Evolutionary conservation across 331 rosid species (phyloP), one percentile per base, ranked within the genome.

Genomic region (Telfairia occidentalis): DNA sequence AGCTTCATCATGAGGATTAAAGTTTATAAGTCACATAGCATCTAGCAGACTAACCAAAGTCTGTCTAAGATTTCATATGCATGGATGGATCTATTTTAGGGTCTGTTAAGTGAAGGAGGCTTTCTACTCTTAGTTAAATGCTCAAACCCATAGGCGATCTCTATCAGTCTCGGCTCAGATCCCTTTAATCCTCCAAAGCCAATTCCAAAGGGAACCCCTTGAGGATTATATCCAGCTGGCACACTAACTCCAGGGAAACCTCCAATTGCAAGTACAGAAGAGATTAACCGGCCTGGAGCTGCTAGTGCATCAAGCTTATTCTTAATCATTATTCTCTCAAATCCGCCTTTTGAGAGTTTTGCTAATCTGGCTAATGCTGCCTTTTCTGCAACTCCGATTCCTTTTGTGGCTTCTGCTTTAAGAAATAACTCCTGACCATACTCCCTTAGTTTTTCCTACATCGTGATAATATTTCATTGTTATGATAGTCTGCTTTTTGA

Each of bases 221-320:
- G 4, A 42, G 38, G 50, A 1, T 13, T 19, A 77, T 64, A 77
- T 5, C 69, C 42, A 11, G 80, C 80, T 29, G 75, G 75, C 11
- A 67, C 76, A 21, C 26, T 67, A 53, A 77, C 21, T 34, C 65
- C 11, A 7, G 76, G 49, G 45, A 66, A 77, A 3, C 70, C 76
- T 37, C 49, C 76, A 67, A 66, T 66, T 15, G 58, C 69, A 50
- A 66, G 70, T 24, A 53, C 2, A 34, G 32, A 21, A 53, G 76
- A 13, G 30, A 35, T 46, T 10, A 2, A 9, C 8, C 6, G 0
- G 5, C 24, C 38, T 63, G 75, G 65, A n/a, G 70, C 45, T 29
- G 74, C 75, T 29, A 79, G 24, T 46, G 82, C 82, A 79, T 79
- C 78, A 28, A 80, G 83, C 73, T 74, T 76, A 26, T 80, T 55